phyloP scores from a whole-genome alignment of 164 flowering plant species.

The Annona squamosa region DNA sequence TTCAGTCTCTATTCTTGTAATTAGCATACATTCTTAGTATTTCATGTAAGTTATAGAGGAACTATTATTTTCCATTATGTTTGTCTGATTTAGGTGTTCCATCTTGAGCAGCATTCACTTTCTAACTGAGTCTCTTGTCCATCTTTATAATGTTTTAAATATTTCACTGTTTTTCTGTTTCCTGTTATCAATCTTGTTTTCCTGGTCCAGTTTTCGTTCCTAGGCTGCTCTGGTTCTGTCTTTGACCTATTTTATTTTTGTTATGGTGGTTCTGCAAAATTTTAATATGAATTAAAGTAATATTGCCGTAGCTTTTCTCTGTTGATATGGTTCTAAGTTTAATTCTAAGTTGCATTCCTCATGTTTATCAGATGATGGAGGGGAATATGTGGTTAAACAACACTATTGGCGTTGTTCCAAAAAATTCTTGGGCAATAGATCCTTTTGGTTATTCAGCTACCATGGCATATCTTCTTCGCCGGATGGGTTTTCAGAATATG shows the following conservation, averaged over 20 bases:
- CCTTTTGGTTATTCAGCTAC: conserved; percentile 98
- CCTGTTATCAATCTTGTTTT: too few relatives aligned
- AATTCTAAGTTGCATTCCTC: conserved; percentile 4
- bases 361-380: conserved; percentile 69
- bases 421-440: conserved; percentile 98
- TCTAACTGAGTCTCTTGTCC: too few relatives aligned
- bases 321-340: background rate
- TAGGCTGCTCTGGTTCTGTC: too few relatives aligned
- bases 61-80: background rate
- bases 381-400: conserved; percentile 98
- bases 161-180: too few relatives aligned
- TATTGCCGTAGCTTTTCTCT: background rate
- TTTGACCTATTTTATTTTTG: too few relatives aligned
- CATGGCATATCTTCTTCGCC: conserved; percentile 97
- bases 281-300: too few relatives aligned
- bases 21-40: background rate
- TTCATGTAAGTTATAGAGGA: background rate
- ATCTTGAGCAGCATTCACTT: too few relatives aligned
- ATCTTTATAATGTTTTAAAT: too few relatives aligned
- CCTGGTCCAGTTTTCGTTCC: too few relatives aligned
- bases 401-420: conserved; percentile 84
- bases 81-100: background rate
- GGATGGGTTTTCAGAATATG: conserved; percentile 99
- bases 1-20: background rate
- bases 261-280: too few relatives aligned